These are phyloP conservation scores for Penicillium sp. DNA, from an alignment of 2,329 filamentous ascomycete genomes.

Conservation along the genomic window DNA sequence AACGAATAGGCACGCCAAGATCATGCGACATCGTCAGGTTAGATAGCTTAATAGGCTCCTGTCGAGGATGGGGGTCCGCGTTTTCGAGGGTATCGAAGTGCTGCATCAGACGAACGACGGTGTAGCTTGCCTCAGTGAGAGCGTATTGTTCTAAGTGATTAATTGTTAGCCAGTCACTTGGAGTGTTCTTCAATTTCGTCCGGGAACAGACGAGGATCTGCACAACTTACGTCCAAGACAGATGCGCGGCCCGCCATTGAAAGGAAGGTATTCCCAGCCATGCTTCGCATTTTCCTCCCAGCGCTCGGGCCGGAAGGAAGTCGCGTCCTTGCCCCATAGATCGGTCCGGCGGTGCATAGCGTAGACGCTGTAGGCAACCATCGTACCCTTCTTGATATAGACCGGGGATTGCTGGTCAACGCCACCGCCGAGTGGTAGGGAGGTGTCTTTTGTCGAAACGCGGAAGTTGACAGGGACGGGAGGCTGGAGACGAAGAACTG, in stretches of 20 bases:
- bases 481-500: conserved; percentile 44
- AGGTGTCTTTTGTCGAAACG: conserved; percentile 41
- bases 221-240: conserved; percentile 38
- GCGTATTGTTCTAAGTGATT: conserved; percentile 41
- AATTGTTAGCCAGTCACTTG: not conserved
- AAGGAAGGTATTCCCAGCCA: conserved; percentile 39
- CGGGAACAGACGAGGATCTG: not conserved
- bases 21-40: conserved; percentile 34
- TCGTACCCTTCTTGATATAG: conserved; percentile 62
- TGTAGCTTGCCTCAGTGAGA: conserved; percentile 42
- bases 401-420: conserved; percentile 58
- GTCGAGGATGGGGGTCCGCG: conserved; percentile 27
- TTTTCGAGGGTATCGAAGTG: conserved; percentile 36
- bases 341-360: conserved; percentile 67
- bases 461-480: conserved; percentile 47
- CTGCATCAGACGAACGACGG: conserved; percentile 37
- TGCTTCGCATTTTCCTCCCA: conserved; percentile 42
- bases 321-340: conserved; percentile 44
- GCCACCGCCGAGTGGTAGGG: conserved; percentile 55
- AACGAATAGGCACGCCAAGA: conserved; percentile 25
- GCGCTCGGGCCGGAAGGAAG: conserved; percentile 49
- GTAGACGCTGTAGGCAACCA: conserved; percentile 65
- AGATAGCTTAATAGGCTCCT: conserved; percentile 28
- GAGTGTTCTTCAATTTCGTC: not conserved
- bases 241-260: conserved; percentile 39